A percentile compares a stretch with the other conserved stretches of the same genome.
phyloP scores from a whole-genome alignment of 73 alveolate species.

The Paramecium bursaria region DNA sequence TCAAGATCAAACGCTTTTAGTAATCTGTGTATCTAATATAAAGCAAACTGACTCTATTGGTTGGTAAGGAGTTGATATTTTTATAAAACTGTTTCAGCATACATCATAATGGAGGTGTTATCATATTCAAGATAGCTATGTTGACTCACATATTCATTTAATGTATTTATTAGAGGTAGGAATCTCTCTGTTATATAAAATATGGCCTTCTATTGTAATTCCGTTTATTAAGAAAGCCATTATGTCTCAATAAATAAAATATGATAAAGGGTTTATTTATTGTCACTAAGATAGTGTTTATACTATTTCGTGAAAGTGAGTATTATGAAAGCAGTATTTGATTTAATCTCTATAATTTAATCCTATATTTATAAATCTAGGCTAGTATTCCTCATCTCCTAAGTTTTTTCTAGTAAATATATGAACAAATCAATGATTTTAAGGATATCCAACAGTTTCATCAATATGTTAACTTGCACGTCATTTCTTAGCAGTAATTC shows the following conservation, averaged over 20 bases:
- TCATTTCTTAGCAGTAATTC: slow-evolving; percentile 4
- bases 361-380: slow-evolving; percentile 31
- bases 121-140: slow-evolving; percentile 1
- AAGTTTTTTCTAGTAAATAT: slow-evolving; percentile 10
- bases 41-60: not conserved
- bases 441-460: not conserved
- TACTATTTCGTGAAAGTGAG: slow-evolving; percentile 12
- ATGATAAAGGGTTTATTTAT: not conserved
- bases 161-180: slow-evolving; percentile 17
- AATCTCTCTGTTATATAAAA: not conserved
- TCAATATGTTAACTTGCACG: slow-evolving; percentile 2
- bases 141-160: slow-evolving; percentile 17
- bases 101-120: not conserved
- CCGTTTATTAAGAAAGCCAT: slow-evolving; percentile 14
- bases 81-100: slow-evolving; percentile 23
- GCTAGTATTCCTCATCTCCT: slow-evolving; percentile 44
- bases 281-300: not conserved
- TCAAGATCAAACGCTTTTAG: slow-evolving; percentile 19
- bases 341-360: slow-evolving; percentile 7
- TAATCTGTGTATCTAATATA: slow-evolving; percentile 37
- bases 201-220: not conserved
- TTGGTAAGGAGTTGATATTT: slow-evolving; percentile 13
- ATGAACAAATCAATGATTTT: not conserved
- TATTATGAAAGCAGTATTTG: not conserved
- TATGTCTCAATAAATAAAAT: slow-evolving; percentile 28